phyloP scores from a whole-genome alignment of 169 alveolate genomes.

The Eimeria necatrix region DNA sequence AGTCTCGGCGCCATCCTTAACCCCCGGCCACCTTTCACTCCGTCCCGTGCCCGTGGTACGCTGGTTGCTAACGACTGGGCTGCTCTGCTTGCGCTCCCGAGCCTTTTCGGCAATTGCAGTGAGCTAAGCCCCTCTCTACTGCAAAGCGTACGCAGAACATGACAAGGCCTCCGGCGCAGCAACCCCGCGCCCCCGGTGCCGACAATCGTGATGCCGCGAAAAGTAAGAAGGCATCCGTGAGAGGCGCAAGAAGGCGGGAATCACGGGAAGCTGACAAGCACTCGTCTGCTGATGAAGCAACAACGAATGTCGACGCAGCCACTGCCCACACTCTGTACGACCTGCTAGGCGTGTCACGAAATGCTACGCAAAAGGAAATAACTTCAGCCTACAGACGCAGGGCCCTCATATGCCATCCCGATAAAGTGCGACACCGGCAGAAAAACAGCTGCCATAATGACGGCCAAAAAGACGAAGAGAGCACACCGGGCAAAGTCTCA shows the following conservation, averaged over 20 bases:
- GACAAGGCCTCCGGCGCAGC: slow-evolving; percentile 43
- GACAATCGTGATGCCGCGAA: neutral
- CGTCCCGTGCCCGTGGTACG: too few species aligned
- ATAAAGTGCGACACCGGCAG: slow-evolving; percentile 87
- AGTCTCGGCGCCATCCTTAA: too few species aligned
- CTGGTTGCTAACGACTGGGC: too few species aligned
- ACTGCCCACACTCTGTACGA: slow-evolving; percentile 78
- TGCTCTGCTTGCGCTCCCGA: too few species aligned
- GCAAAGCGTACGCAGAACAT: neutral
- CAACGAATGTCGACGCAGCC: neutral
- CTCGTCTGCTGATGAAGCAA: neutral
- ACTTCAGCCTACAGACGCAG: slow-evolving; percentile 91
- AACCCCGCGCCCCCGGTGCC: neutral
- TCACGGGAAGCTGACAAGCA: neutral
- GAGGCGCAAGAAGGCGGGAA: neutral
- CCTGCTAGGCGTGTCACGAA: slow-evolving; percentile 80
- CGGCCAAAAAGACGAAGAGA: neutral
- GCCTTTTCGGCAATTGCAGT: too few species aligned
- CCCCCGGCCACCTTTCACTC: too few species aligned
- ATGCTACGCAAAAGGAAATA: slow-evolving; percentile 87
- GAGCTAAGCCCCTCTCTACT: neutral
- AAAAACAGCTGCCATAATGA: neutral
- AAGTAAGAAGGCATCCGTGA: neutral
- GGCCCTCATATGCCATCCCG: slow-evolving; percentile 94
- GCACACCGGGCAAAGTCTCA: neutral